Base-by-base conservation (phyloP, 176 grass and related monocot species). In the Rhynchospora pubera region DNA sequence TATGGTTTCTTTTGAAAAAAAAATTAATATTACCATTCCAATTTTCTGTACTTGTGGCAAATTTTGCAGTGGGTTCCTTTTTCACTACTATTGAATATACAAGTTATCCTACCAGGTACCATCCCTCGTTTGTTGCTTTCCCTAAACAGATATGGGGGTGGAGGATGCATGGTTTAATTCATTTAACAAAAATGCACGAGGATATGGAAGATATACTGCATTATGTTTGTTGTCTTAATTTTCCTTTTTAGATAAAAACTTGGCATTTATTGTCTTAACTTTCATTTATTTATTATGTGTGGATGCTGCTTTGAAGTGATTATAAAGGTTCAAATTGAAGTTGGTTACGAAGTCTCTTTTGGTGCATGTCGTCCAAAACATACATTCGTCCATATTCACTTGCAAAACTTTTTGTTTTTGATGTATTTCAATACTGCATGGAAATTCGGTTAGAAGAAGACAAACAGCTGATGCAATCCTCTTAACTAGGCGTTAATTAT, bases 401-500 rank as follows among this genome's bases (percentile, higher is more conserved):
- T 42, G 30, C 63, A 34, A 66, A 11, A n/a, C 4, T 5, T 16
- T 16, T 11, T 57, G 55, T 4, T 3, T 16, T 34, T 16, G 63
- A 1, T 66, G 16, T 10, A 14, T 50, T 13, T 44, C 72, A 50
- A 77, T 55, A 28, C 72, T 56, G 23, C 50, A 77, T 55, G 50
- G 50, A 30, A 32, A 30, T 15, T 18, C 79, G 18, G 44, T 82
- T 55, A 64, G 22, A 82, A 65, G 32, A 16, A 16, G 43, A 82
- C 79, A 82, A 82, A 51, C 2, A 69, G 21, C 58, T 65, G 79
- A 82, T 82, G 79, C 61, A 82, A 52, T 67, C 79, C 12, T 65
- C 23, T 43, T 53, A 67, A 46, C 79, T 67, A 53, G 21, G 8
- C 42, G 32, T 47, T 61, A 30, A 63, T 82, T 67, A 52, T 82